These are phyloP conservation scores for Globisporangium uncinulatum DNA, from an alignment of 352 stramenopile genomes.

Conservation along the genomic window DNA sequence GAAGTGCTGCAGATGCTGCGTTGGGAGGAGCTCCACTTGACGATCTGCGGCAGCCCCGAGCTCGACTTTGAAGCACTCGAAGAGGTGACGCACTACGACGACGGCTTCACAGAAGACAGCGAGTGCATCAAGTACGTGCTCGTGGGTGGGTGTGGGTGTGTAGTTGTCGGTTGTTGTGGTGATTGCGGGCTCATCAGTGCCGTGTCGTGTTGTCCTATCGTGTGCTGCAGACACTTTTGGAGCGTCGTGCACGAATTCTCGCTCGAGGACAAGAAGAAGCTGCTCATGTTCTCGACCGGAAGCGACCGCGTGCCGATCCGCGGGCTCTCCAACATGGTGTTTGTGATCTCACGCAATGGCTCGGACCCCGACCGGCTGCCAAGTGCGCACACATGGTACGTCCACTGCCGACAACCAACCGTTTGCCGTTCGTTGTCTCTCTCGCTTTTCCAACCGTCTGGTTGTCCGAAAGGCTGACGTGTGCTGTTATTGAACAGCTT, in stretches of 20 bases:
- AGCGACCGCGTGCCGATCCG: slow-evolving; percentile 82
- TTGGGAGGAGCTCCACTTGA: slow-evolving; percentile 73
- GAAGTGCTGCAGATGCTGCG: slow-evolving; percentile 74
- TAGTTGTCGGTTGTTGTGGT: neutral
- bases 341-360: slow-evolving; percentile 83
- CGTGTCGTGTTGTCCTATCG: neutral
- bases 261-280: slow-evolving; percentile 81
- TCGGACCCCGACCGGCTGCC: slow-evolving; percentile 78
- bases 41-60: slow-evolving; percentile 69
- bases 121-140: slow-evolving; percentile 43
- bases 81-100: slow-evolving; percentile 69
- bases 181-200: neutral
- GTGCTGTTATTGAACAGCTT: slow-evolving; percentile 34
- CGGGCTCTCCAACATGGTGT: slow-evolving; percentile 71
- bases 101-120: slow-evolving; percentile 66
- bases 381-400: slow-evolving; percentile 81
- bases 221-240: slow-evolving; percentile 60
- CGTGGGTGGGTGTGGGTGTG: neutral
- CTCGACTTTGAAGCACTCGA: slow-evolving; percentile 78
- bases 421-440: too few relatives aligned
- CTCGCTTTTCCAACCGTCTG: neutral
- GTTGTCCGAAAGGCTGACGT: neutral
- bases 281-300: slow-evolving; percentile 82
- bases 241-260: slow-evolving; percentile 71
- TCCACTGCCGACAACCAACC: neutral